Conservation (phyloP, 495 filamentous ascomycete genomes). For the Halenospora varia region DNA sequence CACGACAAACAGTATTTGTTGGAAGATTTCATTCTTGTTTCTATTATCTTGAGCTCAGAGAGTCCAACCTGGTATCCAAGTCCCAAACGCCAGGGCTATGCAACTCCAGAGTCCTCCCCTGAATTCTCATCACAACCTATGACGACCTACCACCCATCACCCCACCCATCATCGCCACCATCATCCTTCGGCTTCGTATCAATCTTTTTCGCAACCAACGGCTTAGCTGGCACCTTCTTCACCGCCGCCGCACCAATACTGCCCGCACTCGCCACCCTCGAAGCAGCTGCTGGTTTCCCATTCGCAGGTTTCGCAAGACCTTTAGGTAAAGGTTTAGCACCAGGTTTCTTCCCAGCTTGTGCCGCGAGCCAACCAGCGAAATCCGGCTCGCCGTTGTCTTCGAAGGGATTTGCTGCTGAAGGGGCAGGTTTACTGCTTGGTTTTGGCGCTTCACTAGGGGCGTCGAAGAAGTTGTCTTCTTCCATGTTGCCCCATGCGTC, state of each 20-base stretch:
- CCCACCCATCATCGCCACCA: slow-evolving; percentile 61
- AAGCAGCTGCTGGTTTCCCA: slow-evolving; percentile 23
- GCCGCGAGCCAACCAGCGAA: slow-evolving; percentile 92
- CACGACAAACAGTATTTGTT: too few species aligned
- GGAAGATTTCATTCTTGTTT: too few species aligned
- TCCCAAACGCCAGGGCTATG: background rate
- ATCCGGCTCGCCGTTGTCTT: slow-evolving; percentile 83
- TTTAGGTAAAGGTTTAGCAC: slow-evolving; percentile 67
- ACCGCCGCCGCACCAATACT: slow-evolving; percentile 27
- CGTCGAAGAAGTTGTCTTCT: slow-evolving; percentile 52
- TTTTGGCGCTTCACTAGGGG: slow-evolving; percentile 27
- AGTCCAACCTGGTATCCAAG: background rate
- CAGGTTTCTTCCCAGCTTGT: slow-evolving; percentile 64
- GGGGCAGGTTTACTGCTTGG: slow-evolving; percentile 12
- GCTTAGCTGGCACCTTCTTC: slow-evolving; percentile 37
- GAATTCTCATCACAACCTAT: too few species aligned
- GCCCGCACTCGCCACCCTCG: slow-evolving; percentile 32
- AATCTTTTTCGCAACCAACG: slow-evolving; percentile 42
- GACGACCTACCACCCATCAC: slow-evolving; percentile 59
- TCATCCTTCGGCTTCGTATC: slow-evolving; percentile 53
- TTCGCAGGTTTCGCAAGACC: slow-evolving; percentile 57
- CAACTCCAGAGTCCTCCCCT: too few species aligned
- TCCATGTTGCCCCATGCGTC: slow-evolving; percentile 46
- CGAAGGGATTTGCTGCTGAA: slow-evolving; percentile 50
- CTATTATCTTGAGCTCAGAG: too few species aligned